phyloP scores from a whole-genome alignment of 495 filamentous ascomycete genomes.

The Lasiosphaeria miniovina region DNA sequence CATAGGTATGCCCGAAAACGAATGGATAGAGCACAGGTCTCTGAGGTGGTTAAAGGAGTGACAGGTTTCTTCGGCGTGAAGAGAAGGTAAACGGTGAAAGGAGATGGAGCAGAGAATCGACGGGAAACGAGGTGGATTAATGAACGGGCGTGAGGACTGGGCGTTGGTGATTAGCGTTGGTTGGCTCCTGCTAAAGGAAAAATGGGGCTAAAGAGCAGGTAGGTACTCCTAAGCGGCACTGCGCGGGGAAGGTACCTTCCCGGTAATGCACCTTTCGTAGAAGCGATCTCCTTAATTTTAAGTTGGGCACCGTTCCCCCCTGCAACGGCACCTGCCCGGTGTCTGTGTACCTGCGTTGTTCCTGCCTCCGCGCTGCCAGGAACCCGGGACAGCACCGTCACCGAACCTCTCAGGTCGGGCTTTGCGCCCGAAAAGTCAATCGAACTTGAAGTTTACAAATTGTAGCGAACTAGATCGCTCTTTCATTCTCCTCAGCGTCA shows the following conservation, averaged over 20 bases:
- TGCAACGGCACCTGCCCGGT: conserved; percentile 23
- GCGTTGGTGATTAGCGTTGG: not conserved
- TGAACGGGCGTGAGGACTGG: conserved; percentile 18
- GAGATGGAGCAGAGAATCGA: conserved; percentile 16
- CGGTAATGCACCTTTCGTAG: conserved; percentile 13
- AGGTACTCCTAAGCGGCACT: conserved; percentile 18
- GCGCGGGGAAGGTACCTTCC: conserved; percentile 18
- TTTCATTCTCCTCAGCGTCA: too few species aligned
- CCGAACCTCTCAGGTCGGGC: not conserved
- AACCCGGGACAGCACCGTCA: not conserved
- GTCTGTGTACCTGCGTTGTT: conserved; percentile 2
- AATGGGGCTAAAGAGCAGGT: conserved; percentile 5
- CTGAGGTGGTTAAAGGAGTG: conserved; percentile 26
- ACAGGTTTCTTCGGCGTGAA: conserved; percentile 24
- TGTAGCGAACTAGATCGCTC: too few species aligned
- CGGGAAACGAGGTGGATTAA: conserved; percentile 13
- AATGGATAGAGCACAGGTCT: conserved; percentile 35
- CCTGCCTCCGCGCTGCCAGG: not conserved
- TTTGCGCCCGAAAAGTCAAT: not conserved
- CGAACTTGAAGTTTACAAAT: not conserved
- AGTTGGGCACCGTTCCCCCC: conserved; percentile 12
- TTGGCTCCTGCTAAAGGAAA: not conserved
- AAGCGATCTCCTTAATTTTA: conserved; percentile 34
- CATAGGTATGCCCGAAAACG: conserved; percentile 25
- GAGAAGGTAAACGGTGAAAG: conserved; percentile 15